Conservation (phyloP, 345 rosid genomes). For the Eucalyptus decipiens region DNA sequence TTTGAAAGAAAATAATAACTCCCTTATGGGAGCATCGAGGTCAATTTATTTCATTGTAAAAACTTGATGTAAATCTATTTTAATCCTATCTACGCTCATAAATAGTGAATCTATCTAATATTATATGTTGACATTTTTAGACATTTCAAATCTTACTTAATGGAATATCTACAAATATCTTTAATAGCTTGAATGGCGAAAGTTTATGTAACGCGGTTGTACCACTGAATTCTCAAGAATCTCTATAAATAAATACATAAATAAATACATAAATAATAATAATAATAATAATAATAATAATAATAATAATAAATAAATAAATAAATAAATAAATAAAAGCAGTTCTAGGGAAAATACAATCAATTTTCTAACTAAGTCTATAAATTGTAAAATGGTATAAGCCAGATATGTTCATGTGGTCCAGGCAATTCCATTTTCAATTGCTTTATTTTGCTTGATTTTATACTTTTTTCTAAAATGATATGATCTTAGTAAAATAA, state of each 20-base stretch:
- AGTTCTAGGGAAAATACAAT: not conserved
- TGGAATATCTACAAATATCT: not conserved
- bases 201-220: not conserved
- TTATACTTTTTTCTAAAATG: no score
- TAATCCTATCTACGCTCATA: not conserved
- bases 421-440: not conserved
- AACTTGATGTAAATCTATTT: not conserved
- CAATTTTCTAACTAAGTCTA: not conserved
- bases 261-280: no score
- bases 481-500: not conserved
- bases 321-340: no score
- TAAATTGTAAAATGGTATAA: not conserved
- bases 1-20: not conserved
- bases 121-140: not conserved
- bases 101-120: not conserved
- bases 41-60: not conserved
- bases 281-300: no score
- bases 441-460: not conserved
- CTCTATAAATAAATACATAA: not conserved
- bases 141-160: not conserved
- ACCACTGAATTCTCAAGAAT: not conserved
- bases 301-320: no score
- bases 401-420: not conserved
- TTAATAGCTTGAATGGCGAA: not conserved
- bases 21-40: not conserved